Percentiles rank a stretch among this genome's conserved stretches.
phyloP scores from a whole-genome alignment of 129 eudicot genomes.

The Tagetes patula region DNA sequence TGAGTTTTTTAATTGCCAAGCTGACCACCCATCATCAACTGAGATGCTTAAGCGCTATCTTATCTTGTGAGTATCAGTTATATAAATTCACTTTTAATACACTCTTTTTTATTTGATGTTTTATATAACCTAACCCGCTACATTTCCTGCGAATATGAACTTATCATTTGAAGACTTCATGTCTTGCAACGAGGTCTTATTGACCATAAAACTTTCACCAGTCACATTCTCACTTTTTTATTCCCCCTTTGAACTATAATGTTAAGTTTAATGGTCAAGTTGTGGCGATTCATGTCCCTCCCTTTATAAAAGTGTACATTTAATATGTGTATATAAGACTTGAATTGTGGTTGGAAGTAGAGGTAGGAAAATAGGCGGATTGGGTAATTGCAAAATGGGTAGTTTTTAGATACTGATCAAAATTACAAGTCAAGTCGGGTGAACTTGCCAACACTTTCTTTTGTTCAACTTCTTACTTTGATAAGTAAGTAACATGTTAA shows the following conservation, averaged over 20 bases:
- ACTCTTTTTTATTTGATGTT: neutral
- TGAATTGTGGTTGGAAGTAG: slow-evolving; percentile 2
- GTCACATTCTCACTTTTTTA: neutral
- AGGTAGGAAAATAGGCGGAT: neutral
- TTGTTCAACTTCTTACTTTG: neutral
- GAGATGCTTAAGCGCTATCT: slow-evolving; percentile 79
- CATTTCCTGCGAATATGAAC: neutral
- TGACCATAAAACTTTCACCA: neutral
- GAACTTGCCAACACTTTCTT: neutral
- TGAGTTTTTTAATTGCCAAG: slow-evolving; percentile 69
- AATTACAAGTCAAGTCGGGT: neutral
- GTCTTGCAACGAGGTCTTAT: slow-evolving; percentile 7
- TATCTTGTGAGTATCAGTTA: slow-evolving; percentile 64
- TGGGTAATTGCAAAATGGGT: neutral
- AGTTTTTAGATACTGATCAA: neutral
- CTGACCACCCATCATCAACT: slow-evolving; percentile 60
- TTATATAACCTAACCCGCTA: neutral
- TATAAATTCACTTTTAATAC: slow-evolving; percentile 4
- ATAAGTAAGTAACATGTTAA: neutral
- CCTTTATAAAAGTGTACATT: neutral
- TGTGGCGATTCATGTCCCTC: neutral
- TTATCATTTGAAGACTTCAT: neutral
- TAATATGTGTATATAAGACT: neutral
- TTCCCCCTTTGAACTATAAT: neutral
- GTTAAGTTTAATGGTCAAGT: neutral